Base-by-base conservation (phyloP, 1,139 yeast genomes). In the Hansenula lynferdii region DNA sequence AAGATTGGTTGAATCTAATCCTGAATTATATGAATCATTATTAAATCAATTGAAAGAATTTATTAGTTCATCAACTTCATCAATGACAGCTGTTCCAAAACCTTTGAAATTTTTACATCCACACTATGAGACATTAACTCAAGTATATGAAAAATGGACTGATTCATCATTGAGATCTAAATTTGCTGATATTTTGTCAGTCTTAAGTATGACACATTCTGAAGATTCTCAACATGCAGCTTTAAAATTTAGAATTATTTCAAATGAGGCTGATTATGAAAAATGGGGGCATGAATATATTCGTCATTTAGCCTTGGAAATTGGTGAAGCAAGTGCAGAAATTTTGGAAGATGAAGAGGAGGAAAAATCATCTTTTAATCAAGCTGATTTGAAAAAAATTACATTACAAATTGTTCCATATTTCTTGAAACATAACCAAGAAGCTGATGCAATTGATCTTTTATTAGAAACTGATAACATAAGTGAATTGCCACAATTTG, bases 41-140 rank as follows among this genome's bases (percentile, higher is more conserved):
- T 70, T 94, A 51, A 72, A 72, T 33, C 70, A 80, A 38, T 72
- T 94, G 60, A 89, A 87, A 58, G 76, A 74, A 38, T 78, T 77
- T 54, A 90, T 92, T 53, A 80, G 87, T 51, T 95, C 95, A 38
- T 85, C 97, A 14, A 92, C 98, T 5, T 86, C 97, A 25, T 89
- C 97, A 8, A 92, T 92, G 97, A 94, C 98, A 3, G 99, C 99
- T 2, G 98, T 94, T 34, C 99, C 99, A 34, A 94, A 92, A 61
- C 98, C 99, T 12, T 75, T 92, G 65, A 94, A 94, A 67, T 94
- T 94, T 60, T 72, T 94, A 51, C 80, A 96, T 55, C 96, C 97
- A 14, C 87, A 80, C 53, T 92, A 82, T 59, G 82, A 83, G 16
- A 58, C 71, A 23, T 70, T 92, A 55, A 75, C 78, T 33, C 74